Percentiles rank a stretch among this genome's conserved stretches.
Evolutionary conservation across 2,329 filamentous ascomycete species (phyloP).

Genomic region (Claviceps pazoutovae): DNA sequence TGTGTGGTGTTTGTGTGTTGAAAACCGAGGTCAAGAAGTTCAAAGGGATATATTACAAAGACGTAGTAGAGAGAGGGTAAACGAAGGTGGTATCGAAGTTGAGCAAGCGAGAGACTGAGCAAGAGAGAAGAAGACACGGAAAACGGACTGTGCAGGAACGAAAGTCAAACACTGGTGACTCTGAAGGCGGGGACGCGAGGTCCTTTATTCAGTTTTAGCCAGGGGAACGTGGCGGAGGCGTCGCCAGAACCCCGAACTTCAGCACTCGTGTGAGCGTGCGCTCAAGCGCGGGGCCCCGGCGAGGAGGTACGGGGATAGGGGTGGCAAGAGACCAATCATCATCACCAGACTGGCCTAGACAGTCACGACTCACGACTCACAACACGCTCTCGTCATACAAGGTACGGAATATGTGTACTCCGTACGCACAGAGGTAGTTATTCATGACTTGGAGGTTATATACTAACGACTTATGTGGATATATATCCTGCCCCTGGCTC

Average conservation of each 20-base stretch:
- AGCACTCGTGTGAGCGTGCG: not conserved
- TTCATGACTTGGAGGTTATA: too few species aligned
- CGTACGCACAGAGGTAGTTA: too few species aligned
- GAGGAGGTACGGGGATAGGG: too few species aligned
- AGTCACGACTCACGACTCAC: too few species aligned
- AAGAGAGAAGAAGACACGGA: not conserved
- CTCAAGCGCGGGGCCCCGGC: not conserved
- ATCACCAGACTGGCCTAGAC: too few species aligned
- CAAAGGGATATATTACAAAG: not conserved
- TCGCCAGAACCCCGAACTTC: not conserved
- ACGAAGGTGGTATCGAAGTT: slow-evolving; percentile 1
- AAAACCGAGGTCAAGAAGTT: not conserved
- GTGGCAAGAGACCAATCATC: too few species aligned
- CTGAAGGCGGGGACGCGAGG: not conserved
- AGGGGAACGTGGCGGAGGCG: not conserved
- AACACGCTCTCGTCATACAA: too few species aligned
- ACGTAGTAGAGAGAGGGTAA: not conserved
- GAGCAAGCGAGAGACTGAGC: slow-evolving; percentile 3
- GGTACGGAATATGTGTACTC: too few species aligned
- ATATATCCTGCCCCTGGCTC: too few species aligned
- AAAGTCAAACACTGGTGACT: not conserved
- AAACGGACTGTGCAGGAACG: too few species aligned
- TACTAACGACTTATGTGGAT: too few species aligned
- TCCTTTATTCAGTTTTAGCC: not conserved
- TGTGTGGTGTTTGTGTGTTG: slow-evolving; percentile 10